Evolutionary conservation across 768 basidiomycete species (phyloP).

Genomic region (Megacollybia marginata): DNA sequence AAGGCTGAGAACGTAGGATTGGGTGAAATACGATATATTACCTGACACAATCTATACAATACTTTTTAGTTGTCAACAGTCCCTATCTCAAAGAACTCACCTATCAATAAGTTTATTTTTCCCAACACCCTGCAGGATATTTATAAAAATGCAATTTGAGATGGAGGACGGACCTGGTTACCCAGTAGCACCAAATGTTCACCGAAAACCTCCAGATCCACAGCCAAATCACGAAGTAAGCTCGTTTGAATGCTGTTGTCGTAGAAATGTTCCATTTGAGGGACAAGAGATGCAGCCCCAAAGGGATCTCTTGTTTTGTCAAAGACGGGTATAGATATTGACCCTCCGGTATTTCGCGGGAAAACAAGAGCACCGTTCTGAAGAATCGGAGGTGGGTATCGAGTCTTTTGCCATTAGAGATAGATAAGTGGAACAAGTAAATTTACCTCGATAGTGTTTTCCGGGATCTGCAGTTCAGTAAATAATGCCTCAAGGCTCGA

Average conservation of each 20-base stretch:
- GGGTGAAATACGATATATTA: slow-evolving; percentile 12
- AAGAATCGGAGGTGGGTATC: slow-evolving; percentile 38
- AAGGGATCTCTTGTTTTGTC: slow-evolving; percentile 40
- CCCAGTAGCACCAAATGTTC: slow-evolving; percentile 63
- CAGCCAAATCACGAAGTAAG: slow-evolving; percentile 56
- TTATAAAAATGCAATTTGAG: not conserved
- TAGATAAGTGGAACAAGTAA: not conserved
- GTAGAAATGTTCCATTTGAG: slow-evolving; percentile 65
- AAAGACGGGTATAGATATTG: slow-evolving; percentile 42
- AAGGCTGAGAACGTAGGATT: slow-evolving; percentile 1
- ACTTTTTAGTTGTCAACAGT: too few relatives aligned
- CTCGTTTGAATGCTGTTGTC: slow-evolving; percentile 64
- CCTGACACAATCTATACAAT: slow-evolving; percentile 41
- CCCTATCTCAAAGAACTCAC: slow-evolving; percentile 23
- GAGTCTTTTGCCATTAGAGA: slow-evolving; percentile 8
- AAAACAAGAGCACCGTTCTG: slow-evolving; percentile 35
- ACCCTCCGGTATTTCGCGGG: slow-evolving; percentile 23
- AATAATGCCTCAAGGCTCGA: slow-evolving; percentile 45
- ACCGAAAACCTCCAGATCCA: slow-evolving; percentile 52
- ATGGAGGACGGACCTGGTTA: slow-evolving; percentile 42
- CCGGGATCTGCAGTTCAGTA: slow-evolving; percentile 40
- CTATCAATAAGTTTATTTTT: slow-evolving; percentile 64
- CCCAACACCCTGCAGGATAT: slow-evolving; percentile 44
- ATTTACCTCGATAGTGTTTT: slow-evolving; percentile 34
- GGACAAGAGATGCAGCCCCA: slow-evolving; percentile 51